phyloP scores from a whole-genome alignment of 148 eudicot species.

The Rhododendron henanense region DNA sequence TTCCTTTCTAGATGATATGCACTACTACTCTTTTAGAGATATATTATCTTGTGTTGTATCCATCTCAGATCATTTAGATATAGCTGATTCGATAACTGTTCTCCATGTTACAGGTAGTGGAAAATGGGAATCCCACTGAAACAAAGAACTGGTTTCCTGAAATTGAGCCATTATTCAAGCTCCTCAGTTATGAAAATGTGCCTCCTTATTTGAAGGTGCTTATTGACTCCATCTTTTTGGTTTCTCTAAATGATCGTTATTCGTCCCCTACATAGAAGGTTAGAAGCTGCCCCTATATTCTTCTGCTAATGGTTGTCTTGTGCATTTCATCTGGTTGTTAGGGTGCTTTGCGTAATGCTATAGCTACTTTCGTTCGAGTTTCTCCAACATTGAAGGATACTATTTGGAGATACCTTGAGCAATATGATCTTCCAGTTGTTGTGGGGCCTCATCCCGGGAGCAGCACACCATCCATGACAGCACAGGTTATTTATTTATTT shows the following conservation, averaged over 20 bases:
- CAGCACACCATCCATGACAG: conserved; percentile 35
- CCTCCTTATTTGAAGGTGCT: conserved; percentile 92
- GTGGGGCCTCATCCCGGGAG: conserved; percentile 68
- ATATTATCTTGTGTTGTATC: neutral
- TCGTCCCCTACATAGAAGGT: neutral
- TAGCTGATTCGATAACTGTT: neutral
- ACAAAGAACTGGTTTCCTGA: conserved; percentile 92
- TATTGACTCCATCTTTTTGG: neutral
- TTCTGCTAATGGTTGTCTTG: conserved; percentile 5
- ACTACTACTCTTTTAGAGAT: neutral
- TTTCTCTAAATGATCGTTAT: neutral
- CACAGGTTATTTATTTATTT: conserved; percentile 44
- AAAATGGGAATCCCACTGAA: conserved; percentile 75
- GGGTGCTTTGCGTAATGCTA: conserved; percentile 88
- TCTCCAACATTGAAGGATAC: conserved; percentile 75
- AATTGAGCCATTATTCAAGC: conserved; percentile 92
- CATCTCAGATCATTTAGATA: neutral
- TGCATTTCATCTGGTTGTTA: conserved; percentile 24
- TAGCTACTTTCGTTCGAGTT: conserved; percentile 65
- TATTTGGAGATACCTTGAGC: conserved; percentile 91
- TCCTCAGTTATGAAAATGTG: conserved; percentile 95
- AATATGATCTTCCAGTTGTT: conserved; percentile 96
- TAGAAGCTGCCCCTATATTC: neutral
- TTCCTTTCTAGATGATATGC: neutral
- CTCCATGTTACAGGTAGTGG: conserved; percentile 54